Conservation (phyloP, 2,329 filamentous ascomycete genomes). For the Aphanoascus verrucosus region DNA sequence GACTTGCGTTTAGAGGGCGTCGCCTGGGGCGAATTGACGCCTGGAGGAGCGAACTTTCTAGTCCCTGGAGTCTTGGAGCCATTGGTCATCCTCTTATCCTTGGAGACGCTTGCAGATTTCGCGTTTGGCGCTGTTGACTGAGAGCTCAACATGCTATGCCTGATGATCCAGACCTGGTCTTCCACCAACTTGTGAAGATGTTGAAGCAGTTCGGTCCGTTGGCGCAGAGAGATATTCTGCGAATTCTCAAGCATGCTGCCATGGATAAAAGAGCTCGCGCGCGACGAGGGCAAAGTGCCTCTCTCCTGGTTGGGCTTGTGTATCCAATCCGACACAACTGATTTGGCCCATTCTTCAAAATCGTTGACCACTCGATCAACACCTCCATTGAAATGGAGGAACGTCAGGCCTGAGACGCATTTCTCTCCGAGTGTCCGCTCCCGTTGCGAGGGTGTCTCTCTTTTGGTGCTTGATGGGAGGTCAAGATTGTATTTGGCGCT, state of each 20-base stretch:
- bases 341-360: slow-evolving; percentile 26
- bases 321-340: slow-evolving; percentile 18
- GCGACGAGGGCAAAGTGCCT: slow-evolving; percentile 19
- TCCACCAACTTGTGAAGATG: not conserved
- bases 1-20: slow-evolving; percentile 17
- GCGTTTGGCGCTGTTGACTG: not conserved
- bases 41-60: not conserved
- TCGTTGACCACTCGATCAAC: slow-evolving; percentile 21
- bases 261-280: not conserved
- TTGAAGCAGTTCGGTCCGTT: slow-evolving; percentile 7
- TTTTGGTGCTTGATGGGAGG: slow-evolving; percentile 21
- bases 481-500: slow-evolving; percentile 29
- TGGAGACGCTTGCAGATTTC: not conserved
- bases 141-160: not conserved
- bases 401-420: slow-evolving; percentile 23
- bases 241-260: not conserved
- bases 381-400: slow-evolving; percentile 23
- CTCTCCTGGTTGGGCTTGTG: slow-evolving; percentile 22
- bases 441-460: slow-evolving; percentile 15
- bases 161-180: not conserved
- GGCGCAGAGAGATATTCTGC: not conserved
- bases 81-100: not conserved
- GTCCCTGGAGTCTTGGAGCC: not conserved
- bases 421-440: slow-evolving; percentile 18
- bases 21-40: not conserved